Base-by-base conservation (phyloP, 768 basidiomycete genomes). In the Trametes villosa region DNA sequence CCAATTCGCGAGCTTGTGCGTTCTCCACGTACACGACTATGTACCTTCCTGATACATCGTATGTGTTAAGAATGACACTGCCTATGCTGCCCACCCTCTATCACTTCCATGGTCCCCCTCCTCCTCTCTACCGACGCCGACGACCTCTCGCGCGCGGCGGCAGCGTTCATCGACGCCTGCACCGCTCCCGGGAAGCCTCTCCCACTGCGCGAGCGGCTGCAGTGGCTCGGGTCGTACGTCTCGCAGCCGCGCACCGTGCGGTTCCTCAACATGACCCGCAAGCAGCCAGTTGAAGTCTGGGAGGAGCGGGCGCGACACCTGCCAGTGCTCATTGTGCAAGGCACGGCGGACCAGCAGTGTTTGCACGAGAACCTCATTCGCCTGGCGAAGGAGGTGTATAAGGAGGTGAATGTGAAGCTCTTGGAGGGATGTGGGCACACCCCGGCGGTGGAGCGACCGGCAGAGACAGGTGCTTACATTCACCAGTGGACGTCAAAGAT, bases 321-420 rank as follows among this genome's bases (percentile, higher is more conserved):
- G 15, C 66, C 64, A 13, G 57, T 63, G 24, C 54, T 69, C 26
- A 34, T 71, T n/a, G 38, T 71, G 3, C 68, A 69, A 40, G 70
- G 70, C 15, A 53, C 36, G 36, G 50, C 49, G 30, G 70, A 71
- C 22, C 49, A 29, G 33, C 59, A 60, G 31, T 60, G 54, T n/a
- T 3, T 52, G 24, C 41, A 45, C 34, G 54, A 60, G 33, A 42
- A 40, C n/a, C 42, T 65, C 59, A 46, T 48, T 3, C 41, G 40
- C 26, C 44, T 56, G 47, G 48, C 11, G 40, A 60, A 1, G 53
- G 57, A 1, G 65, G n/a, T n/a, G n/a, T n/a, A n/a, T n/a, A n/a
- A n/a, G n/a, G n/a, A n/a, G n/a, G n/a, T n/a, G n/a, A n/a, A 66
- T 30, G 52, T 66, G 41, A 20, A 44, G 34, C n/a, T 66, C 15